Conservation (phyloP, 2,329 filamentous ascomycete genomes). For the Stemphylium vesicarium region DNA sequence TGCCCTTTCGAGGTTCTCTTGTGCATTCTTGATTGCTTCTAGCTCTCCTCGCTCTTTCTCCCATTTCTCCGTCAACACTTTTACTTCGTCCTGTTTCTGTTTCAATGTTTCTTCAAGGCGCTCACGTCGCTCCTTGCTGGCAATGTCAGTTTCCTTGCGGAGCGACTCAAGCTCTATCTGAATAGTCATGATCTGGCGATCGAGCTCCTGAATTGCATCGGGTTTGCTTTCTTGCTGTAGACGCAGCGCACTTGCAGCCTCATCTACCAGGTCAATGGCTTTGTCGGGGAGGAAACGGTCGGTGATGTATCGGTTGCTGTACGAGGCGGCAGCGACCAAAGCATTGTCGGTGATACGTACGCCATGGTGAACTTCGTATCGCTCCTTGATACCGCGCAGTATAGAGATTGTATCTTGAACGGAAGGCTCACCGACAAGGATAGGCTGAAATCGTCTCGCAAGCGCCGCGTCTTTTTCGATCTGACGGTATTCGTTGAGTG, state of each 20-base stretch:
- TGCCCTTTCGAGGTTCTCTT: conserved; percentile 86
- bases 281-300: conserved; percentile 96
- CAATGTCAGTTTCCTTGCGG: conserved; percentile 89
- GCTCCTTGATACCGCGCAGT: conserved; percentile 93
- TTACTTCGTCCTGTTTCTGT: conserved; percentile 76
- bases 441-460: conserved; percentile 91
- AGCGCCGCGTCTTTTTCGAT: conserved; percentile 97
- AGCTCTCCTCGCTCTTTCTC: conserved; percentile 88
- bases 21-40: conserved; percentile 82
- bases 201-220: conserved; percentile 88
- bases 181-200: conserved; percentile 95
- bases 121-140: conserved; percentile 84
- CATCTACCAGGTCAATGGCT: conserved; percentile 95
- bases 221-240: conserved; percentile 97
- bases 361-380: conserved; percentile 96
- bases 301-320: conserved; percentile 95
- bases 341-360: conserved; percentile 93
- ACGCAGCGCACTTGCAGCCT: conserved; percentile 87
- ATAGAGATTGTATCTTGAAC: conserved; percentile 96
- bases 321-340: conserved; percentile 86
- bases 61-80: conserved; percentile 81
- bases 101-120: conserved; percentile 82
- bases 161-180: conserved; percentile 96
- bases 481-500: conserved; percentile 85
- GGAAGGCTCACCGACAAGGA: conserved; percentile 87